These are phyloP conservation scores for Protea cynaroides DNA, from an alignment of 164 flowering plant species.

Conservation along the genomic window DNA sequence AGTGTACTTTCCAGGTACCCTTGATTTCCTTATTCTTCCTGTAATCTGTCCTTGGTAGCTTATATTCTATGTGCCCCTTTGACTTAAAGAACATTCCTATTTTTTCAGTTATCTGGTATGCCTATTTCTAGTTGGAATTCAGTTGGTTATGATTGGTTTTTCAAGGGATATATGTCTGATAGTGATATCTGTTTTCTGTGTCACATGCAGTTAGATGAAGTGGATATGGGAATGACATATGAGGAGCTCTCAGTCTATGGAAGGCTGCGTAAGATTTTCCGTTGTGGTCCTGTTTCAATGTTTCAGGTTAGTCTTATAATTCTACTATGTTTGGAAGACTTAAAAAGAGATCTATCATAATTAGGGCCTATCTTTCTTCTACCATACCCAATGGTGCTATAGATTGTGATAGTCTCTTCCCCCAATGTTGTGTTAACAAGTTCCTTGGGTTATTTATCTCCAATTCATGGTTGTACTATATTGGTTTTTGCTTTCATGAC, in stretches of 20 bases:
- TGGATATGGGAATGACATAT: conserved; percentile 98
- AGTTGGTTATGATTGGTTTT: neutral
- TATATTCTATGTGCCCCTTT: neutral
- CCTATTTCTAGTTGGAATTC: neutral
- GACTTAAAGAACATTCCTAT: neutral
- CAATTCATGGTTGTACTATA: too few species aligned
- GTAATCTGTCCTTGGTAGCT: too few species aligned
- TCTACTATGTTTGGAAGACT: neutral
- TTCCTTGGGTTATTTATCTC: too few species aligned
- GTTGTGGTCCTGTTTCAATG: conserved; percentile 95
- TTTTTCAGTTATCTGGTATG: neutral
- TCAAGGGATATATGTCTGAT: neutral
- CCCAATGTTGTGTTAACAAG: too few species aligned
- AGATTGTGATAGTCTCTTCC: too few species aligned
- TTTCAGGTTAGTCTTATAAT: conserved; percentile 55
- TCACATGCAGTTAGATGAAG: conserved; percentile 79
- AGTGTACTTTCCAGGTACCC: too few species aligned
- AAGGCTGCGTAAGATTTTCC: conserved; percentile 81
- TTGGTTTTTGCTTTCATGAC: too few species aligned
- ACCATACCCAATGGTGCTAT: too few species aligned
- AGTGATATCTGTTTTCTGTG: conserved; percentile 12
- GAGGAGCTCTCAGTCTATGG: conserved; percentile 94
- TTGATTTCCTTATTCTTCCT: too few species aligned
- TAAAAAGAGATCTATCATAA: neutral
- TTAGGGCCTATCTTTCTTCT: neutral